These are phyloP conservation scores for Letharia columbiana DNA, from an alignment of 495 filamentous ascomycete species.

Conservation along the genomic window DNA sequence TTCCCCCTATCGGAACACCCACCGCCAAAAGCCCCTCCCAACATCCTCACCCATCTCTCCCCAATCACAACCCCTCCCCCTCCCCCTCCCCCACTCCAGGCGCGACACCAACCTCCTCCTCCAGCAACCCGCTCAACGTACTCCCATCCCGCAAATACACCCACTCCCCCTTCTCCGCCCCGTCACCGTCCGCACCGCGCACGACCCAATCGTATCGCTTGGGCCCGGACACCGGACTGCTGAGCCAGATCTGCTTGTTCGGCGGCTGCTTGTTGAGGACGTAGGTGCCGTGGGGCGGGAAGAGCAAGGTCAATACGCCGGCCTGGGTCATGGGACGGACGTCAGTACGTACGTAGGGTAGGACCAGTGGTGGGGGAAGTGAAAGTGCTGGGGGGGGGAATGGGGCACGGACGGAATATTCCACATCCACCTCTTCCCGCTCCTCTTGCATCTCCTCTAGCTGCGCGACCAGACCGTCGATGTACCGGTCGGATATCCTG, in stretches of 20 bases:
- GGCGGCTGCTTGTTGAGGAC: slow-evolving; percentile 97
- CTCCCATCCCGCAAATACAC: slow-evolving; percentile 75
- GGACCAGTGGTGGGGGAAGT: no score
- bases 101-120: slow-evolving; percentile 48
- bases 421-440: slow-evolving; percentile 44
- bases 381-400: background rate
- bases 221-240: slow-evolving; percentile 82
- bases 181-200: slow-evolving; percentile 57
- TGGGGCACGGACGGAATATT: slow-evolving; percentile 44
- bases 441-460: slow-evolving; percentile 42
- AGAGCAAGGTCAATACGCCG: slow-evolving; percentile 71
- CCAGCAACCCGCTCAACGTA: slow-evolving; percentile 61
- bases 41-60: background rate
- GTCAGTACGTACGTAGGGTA: background rate
- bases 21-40: no score
- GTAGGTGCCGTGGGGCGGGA: slow-evolving; percentile 62
- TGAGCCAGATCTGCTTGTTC: slow-evolving; percentile 96
- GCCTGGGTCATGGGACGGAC: slow-evolving; percentile 41
- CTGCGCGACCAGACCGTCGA: slow-evolving; percentile 38
- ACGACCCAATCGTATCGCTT: slow-evolving; percentile 87
- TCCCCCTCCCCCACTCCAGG: slow-evolving; percentile 6
- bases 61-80: background rate
- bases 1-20: no score
- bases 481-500: slow-evolving; percentile 42
- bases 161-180: slow-evolving; percentile 56